Evolutionary conservation across 805 yeast genomes (phyloP).

Genomic region (Saccharomycopsis fermentans): DNA sequence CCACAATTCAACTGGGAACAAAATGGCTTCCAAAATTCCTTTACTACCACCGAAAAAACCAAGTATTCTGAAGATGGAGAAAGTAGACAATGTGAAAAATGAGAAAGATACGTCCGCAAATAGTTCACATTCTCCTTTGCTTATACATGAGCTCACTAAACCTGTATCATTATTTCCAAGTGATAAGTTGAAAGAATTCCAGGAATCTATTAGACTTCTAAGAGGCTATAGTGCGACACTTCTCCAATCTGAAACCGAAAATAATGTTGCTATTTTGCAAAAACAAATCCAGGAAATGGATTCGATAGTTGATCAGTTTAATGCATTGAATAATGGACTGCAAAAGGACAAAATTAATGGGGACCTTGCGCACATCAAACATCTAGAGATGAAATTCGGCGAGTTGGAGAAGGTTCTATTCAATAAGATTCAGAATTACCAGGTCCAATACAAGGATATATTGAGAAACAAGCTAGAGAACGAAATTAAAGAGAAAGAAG

Average conservation of each 20-base stretch:
- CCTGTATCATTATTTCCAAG: conserved; percentile 6
- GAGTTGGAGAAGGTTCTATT: conserved; percentile 7
- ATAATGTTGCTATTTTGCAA: neutral
- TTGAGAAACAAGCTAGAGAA: conserved; percentile 2
- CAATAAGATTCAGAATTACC: conserved; percentile 2
- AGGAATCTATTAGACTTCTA: neutral
- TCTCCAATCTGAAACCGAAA: neutral
- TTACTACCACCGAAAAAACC: neutral
- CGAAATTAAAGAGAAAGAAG: conserved; percentile 3
- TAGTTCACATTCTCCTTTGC: neutral
- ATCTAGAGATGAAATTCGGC: conserved; percentile 5
- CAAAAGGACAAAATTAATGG: conserved; percentile 1
- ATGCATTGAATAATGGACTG: conserved; percentile 1
- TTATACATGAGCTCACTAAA: neutral
- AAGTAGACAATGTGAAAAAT: neutral
- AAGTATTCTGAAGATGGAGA: neutral
- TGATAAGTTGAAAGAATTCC: conserved; percentile 9
- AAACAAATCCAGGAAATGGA: conserved; percentile 5
- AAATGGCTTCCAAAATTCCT: neutral
- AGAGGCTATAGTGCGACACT: conserved; percentile 5
- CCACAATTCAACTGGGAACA: neutral
- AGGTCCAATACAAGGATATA: conserved; percentile 13
- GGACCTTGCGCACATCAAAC: neutral
- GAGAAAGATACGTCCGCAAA: neutral
- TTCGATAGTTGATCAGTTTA: conserved; percentile 1